These are phyloP conservation scores for Teratosphaeria gauchensis DNA, from an alignment of 2,329 filamentous ascomycete species.

Conservation along the genomic window DNA sequence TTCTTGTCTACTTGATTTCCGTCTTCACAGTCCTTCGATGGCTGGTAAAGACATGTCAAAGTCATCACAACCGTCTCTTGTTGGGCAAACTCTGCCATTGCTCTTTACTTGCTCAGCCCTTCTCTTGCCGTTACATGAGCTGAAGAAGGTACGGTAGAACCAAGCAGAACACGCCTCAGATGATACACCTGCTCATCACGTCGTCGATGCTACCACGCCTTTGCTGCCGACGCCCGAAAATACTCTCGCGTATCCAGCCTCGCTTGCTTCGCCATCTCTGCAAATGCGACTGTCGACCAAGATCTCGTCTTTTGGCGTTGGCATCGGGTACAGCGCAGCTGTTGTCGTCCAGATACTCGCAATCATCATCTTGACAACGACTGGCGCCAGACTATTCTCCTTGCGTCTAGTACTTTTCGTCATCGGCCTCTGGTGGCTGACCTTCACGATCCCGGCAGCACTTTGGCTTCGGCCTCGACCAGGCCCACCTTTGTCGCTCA, in stretches of 20 bases:
- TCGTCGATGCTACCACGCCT: conserved; percentile 27
- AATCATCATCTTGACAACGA: conserved; percentile 63
- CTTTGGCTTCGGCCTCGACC: conserved; percentile 82
- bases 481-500: conserved; percentile 56
- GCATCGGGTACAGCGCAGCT: conserved; percentile 83
- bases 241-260: conserved; percentile 25
- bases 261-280: conserved; percentile 39
- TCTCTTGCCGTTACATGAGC: not conserved
- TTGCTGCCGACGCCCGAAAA: conserved; percentile 22
- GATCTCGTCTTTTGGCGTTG: conserved; percentile 86
- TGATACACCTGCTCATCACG: conserved; percentile 16
- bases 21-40: not conserved
- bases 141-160: not conserved
- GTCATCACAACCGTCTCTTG: not conserved
- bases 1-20: not conserved
- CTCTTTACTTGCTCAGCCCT: not conserved
- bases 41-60: not conserved
- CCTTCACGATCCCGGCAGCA: conserved; percentile 81
- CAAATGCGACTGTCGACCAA: conserved; percentile 77
- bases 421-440: conserved; percentile 84
- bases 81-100: not conserved
- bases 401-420: conserved; percentile 78
- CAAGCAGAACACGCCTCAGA: conserved; percentile 12
- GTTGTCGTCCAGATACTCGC: conserved; percentile 74
- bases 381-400: conserved; percentile 71